These are phyloP conservation scores for Hippophae rhamnoides DNA, from an alignment of 306 rosid species.

Conservation along the genomic window DNA sequence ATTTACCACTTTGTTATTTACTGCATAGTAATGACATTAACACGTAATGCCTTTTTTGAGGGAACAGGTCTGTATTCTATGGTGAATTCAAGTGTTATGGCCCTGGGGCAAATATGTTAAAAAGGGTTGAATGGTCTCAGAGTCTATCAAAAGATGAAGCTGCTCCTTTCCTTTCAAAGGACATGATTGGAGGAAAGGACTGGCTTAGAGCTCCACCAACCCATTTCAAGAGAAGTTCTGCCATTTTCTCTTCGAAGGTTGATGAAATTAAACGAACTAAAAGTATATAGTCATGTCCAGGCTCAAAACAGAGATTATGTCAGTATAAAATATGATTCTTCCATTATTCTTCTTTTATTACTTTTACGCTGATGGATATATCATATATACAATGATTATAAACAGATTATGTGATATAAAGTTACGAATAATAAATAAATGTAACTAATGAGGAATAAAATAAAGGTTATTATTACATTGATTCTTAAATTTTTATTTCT, in stretches of 20 bases:
- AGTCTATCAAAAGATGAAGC: slow-evolving; percentile 6
- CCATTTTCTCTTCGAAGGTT: neutral
- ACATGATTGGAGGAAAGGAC: slow-evolving; percentile 17
- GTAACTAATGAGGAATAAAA: no score
- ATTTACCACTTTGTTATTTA: neutral
- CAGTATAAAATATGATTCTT: no score
- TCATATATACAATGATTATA: no score
- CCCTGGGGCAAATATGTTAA: slow-evolving; percentile 7
- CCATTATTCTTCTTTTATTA: no score
- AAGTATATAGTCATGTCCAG: neutral
- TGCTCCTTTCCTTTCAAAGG: slow-evolving; percentile 11
- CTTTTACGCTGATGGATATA: no score
- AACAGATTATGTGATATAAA: no score
- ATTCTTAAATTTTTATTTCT: no score
- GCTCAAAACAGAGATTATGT: no score
- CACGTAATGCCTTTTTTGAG: neutral
- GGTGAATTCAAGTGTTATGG: slow-evolving; percentile 24
- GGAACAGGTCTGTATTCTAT: slow-evolving; percentile 5
- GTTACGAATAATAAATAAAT: no score
- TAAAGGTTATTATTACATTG: no score
- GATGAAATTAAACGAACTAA: neutral
- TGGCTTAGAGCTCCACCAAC: slow-evolving; percentile 16
- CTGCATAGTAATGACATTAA: neutral
- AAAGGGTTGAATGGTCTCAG: slow-evolving; percentile 20
- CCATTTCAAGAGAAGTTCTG: slow-evolving; percentile 15